Conservation (phyloP, 768 basidiomycete genomes). For the Collybiopsis confluens region DNA sequence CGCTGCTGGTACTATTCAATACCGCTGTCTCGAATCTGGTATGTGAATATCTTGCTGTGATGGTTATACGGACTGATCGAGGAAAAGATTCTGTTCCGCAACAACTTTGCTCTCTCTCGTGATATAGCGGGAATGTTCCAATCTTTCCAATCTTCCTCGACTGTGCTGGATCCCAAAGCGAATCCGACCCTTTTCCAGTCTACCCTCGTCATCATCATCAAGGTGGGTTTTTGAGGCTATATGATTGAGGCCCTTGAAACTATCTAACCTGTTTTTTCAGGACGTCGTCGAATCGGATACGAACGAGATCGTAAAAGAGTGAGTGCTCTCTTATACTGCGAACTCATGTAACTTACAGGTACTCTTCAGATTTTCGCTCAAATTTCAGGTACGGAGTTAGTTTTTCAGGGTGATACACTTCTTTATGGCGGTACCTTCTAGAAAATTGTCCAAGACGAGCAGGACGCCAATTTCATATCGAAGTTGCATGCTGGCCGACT, state of each 20-base stretch:
- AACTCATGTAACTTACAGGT: too few relatives aligned
- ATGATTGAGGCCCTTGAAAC: background rate
- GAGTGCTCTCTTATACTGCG: constrained; percentile 13
- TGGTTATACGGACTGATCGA: background rate
- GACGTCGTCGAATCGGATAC: constrained; percentile 63
- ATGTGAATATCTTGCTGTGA: background rate
- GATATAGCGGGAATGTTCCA: constrained; percentile 60
- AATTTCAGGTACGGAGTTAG: constrained; percentile 32
- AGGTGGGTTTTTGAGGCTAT: constrained; percentile 28
- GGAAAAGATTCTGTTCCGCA: constrained; percentile 56
- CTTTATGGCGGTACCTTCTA: constrained; percentile 15
- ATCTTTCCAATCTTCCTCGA: constrained; percentile 55
- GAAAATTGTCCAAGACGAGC: constrained; percentile 59
- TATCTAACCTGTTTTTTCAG: constrained; percentile 29
- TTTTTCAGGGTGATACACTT: background rate
- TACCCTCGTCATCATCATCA: constrained; percentile 58
- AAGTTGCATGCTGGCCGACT: constrained; percentile 52
- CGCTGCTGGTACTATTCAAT: constrained; percentile 59
- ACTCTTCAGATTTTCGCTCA: constrained; percentile 49
- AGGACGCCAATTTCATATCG: constrained; percentile 59
- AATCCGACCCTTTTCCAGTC: constrained; percentile 60
- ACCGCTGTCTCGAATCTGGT: constrained; percentile 63
- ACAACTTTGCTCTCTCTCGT: constrained; percentile 59
- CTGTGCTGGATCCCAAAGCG: constrained; percentile 51
- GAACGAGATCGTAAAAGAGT: constrained; percentile 56